Evolutionary conservation across 1,284 basidiomycete species (phyloP).

Genomic region (Trichosporon sp.): DNA sequence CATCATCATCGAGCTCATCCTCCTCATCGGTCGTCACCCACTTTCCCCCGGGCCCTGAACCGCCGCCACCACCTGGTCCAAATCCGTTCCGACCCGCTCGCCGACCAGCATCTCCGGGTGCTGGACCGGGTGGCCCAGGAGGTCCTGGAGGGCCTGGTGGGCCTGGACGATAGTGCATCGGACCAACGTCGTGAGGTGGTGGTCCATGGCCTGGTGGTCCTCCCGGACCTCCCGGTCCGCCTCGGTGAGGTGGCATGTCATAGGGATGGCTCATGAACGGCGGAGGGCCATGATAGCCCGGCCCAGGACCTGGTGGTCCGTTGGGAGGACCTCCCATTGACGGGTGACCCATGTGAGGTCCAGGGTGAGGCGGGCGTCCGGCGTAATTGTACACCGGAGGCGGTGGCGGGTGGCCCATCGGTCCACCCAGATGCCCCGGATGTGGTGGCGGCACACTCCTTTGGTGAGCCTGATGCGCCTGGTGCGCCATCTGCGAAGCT

Average conservation of each 20-base stretch:
- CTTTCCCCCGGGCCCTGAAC: background rate
- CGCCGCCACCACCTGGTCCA: background rate
- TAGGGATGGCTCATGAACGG: constrained; percentile 6
- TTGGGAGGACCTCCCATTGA: background rate
- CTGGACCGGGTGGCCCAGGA: constrained; percentile 14
- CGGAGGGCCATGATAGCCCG: background rate
- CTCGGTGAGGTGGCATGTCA: constrained; percentile 5
- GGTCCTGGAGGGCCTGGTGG: background rate
- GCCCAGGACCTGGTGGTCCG: background rate
- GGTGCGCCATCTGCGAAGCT: constrained; percentile 10
- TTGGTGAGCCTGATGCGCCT: constrained; percentile 11
- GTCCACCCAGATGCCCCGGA: constrained; percentile 7
- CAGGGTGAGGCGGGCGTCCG: background rate
- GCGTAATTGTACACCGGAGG: constrained; percentile 2
- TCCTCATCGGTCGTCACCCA: constrained; percentile 18
- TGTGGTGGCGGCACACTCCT: constrained; percentile 11
- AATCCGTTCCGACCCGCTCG: background rate
- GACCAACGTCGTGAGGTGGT: constrained; percentile 9
- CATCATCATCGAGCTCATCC: constrained; percentile 20
- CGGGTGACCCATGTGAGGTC: background rate
- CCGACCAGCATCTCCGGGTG: background rate
- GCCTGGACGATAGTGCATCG: background rate
- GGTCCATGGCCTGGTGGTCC: background rate
- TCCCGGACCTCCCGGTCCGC: constrained; percentile 5
- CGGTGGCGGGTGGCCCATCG: constrained; percentile 4